Base-by-base conservation (phyloP, 2,329 filamentous ascomycete species). In the Neoascochyta sp. region DNA sequence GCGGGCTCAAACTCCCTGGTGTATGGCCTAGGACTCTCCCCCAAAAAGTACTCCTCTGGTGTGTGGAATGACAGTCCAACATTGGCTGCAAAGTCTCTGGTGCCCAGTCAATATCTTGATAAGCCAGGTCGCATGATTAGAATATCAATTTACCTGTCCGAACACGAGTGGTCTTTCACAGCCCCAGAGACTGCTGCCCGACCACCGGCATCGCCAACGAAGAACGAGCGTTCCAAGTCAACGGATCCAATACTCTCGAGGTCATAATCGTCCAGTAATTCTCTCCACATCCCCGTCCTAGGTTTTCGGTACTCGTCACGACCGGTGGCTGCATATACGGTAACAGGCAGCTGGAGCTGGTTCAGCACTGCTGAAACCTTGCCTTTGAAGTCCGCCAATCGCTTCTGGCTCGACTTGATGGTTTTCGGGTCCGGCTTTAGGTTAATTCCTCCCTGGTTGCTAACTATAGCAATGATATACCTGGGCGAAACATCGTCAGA, bases 21-120 rank as follows among this genome's bases (percentile, higher is more conserved):
- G 53, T 86, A 92, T 1, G 78, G 73, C 43, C 80, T 74, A 1
- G 83, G 70, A 14, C 74, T 53, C 47, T 86, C 76, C 2, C 74
- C 73, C 1, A 90, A 74, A 56, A 96, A 96, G 65, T 82, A 95
- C 60, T 95, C 89, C 55, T 98, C 92, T 0, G 92, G 92, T 0
- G 90, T 95, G 34, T 80, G 69, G 60, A 90, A 98, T 9, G 67
- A 57, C 44, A 98, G 77, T 4, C 86, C 86, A 9, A 89, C 66
- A 53, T 98, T 96, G 39, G 81, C 72, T 3, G 92, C 90, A 49
- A 96, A 83, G 52, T 95, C 85, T 34, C 45, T 58, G 32, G 11
- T 16, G 22, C 14, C 23, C 20, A 32, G n/a, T 53, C 43, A 48
- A 41, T 34, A 36, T 26, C 21, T 10, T 36, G 16, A 24, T 27